Conservation (phyloP, 352 stramenopile genomes). For the Globisporangium middletonii region DNA sequence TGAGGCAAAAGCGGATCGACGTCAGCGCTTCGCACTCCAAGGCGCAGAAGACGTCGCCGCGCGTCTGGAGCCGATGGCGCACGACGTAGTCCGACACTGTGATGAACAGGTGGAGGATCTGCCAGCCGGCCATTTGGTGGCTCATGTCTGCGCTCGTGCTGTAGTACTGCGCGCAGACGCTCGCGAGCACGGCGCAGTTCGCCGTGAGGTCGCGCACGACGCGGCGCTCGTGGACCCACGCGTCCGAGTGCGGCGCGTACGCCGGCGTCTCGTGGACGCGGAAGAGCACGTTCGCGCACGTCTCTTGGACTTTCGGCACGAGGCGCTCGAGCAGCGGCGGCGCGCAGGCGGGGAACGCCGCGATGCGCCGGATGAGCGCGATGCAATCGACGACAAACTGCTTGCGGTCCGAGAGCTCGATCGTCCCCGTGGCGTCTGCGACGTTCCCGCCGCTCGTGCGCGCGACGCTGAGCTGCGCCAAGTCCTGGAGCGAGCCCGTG, state of each 20-base stretch:
- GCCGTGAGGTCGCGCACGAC: constrained; percentile 56
- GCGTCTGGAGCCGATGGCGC: constrained; percentile 47
- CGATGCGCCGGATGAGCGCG: constrained; percentile 62
- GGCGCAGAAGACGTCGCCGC: constrained; percentile 44
- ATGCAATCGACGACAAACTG: constrained; percentile 74
- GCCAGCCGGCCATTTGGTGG: constrained; percentile 56
- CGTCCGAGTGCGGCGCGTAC: constrained; percentile 28
- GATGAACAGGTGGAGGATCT: constrained; percentile 62
- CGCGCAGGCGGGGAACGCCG: constrained; percentile 47
- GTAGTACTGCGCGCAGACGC: constrained; percentile 55
- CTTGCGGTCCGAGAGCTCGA: constrained; percentile 62
- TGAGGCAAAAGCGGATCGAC: constrained; percentile 49
- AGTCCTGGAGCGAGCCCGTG: constrained; percentile 59
- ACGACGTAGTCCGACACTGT: constrained; percentile 54
- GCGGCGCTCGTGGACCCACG: constrained; percentile 41
- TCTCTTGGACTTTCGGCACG: constrained; percentile 38
- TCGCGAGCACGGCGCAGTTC: constrained; percentile 53
- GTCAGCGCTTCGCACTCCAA: constrained; percentile 63
- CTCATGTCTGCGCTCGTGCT: constrained; percentile 46
- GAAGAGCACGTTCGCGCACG: constrained; percentile 35
- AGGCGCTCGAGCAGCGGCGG: constrained; percentile 45
- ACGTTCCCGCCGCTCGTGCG: constrained; percentile 28
- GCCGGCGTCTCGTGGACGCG: constrained; percentile 41
- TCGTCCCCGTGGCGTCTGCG: constrained; percentile 16
- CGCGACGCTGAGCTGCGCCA: constrained; percentile 55